A percentile compares a stretch with the other conserved stretches of the same genome.
Evolutionary conservation across 192 early-diverging fungal species (phyloP).

Genomic region (Podila epigama): DNA sequence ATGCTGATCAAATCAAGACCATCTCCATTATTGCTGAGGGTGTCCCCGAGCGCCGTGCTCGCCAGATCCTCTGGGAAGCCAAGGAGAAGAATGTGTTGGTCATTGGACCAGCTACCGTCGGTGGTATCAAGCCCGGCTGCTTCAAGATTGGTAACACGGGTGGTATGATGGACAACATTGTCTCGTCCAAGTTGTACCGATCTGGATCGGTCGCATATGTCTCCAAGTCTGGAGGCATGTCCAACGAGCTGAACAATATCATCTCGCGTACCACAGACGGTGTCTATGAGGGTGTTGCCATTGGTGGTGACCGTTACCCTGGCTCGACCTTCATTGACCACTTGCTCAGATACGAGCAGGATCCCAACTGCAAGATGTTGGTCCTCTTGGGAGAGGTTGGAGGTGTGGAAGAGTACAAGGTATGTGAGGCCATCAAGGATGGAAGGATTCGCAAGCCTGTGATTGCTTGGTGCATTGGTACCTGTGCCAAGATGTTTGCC

Average conservation of each 20-base stretch:
- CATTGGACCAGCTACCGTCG: slow-evolving; percentile 97
- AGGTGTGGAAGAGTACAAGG: slow-evolving; percentile 95
- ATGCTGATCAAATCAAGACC: slow-evolving; percentile 83
- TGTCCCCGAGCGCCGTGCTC: slow-evolving; percentile 94
- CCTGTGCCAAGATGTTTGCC: slow-evolving; percentile 97
- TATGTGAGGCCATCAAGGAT: slow-evolving; percentile 87
- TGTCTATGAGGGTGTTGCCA: slow-evolving; percentile 98
- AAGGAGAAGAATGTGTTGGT: slow-evolving; percentile 79
- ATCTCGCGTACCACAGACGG: slow-evolving; percentile 93
- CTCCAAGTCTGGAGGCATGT: slow-evolving; percentile 99
- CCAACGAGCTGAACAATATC: slow-evolving; percentile 99
- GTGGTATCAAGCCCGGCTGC: slow-evolving; percentile 98
- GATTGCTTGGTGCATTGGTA: slow-evolving; percentile 99
- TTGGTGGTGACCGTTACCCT: slow-evolving; percentile 98
- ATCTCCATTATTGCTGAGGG: slow-evolving; percentile 98
- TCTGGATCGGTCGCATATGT: slow-evolving; percentile 96
- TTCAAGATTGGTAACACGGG: slow-evolving; percentile 99
- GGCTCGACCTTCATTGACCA: slow-evolving; percentile 98
- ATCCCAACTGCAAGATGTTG: slow-evolving; percentile 92
- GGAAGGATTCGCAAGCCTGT: slow-evolving; percentile 94
- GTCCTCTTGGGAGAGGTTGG: slow-evolving; percentile 96
- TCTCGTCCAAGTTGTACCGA: slow-evolving; percentile 96
- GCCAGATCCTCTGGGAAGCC: slow-evolving; percentile 87
- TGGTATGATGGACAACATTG: slow-evolving; percentile 99
- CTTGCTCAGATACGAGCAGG: slow-evolving; percentile 90